phyloP scores from a whole-genome alignment of 441 rosid genomes.

The Euphorbia celastroides region DNA sequence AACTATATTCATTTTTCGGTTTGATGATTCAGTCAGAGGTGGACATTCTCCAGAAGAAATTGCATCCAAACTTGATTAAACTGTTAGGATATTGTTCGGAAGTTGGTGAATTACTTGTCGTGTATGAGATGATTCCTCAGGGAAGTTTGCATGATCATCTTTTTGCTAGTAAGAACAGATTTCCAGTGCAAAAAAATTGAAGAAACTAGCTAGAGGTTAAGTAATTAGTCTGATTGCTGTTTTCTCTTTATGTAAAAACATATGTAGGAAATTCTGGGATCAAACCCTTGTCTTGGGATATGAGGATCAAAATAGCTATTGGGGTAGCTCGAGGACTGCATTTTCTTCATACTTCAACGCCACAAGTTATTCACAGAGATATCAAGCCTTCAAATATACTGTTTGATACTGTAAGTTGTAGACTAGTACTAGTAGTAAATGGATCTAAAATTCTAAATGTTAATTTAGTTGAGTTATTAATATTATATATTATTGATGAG shows the following conservation, averaged over 20 bases:
- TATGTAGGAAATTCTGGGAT: constrained; percentile 15
- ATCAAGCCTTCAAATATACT: constrained; percentile 90
- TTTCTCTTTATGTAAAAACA: no score
- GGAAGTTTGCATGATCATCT: background rate
- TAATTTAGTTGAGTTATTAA: no score
- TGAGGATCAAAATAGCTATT: constrained; percentile 32
- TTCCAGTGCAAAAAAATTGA: no score
- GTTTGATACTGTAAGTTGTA: constrained; percentile 67
- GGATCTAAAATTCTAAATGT: no score
- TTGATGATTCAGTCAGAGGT: background rate
- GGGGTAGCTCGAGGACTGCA: constrained; percentile 72
- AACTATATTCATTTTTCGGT: background rate
- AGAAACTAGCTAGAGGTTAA: no score
- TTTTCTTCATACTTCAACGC: constrained; percentile 65
- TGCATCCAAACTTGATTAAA: background rate
- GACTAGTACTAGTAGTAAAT: no score
- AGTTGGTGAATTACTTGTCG: background rate
- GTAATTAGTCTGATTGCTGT: background rate
- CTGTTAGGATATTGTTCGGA: constrained; percentile 32
- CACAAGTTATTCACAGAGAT: constrained; percentile 79
- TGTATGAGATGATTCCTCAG: background rate
- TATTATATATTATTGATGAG: no score
- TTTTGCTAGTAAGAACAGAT: background rate
- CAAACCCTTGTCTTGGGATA: constrained; percentile 61
- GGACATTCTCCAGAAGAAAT: background rate